Base-by-base conservation (phyloP, 306 rosid genomes). In the Adenanthera pavonina region DNA sequence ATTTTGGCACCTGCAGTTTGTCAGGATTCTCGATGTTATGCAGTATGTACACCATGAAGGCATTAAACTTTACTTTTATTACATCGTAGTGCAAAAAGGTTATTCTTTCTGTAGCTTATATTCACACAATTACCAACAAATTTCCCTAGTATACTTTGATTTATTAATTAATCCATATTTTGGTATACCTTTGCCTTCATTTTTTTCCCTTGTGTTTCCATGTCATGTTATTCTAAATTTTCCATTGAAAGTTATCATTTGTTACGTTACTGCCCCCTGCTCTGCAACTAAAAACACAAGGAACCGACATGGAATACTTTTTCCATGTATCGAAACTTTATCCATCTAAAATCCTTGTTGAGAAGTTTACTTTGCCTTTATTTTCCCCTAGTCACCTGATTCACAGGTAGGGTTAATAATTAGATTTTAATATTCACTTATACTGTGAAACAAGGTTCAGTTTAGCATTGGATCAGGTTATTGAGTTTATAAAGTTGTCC, bases 1-100 rank as follows among this genome's bases (percentile, higher is more conserved):
- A 67, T 44, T 60, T 47, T 75, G 59, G 74, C 25, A 69, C 49
- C 57, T 56, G 67, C 52, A 78, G 62, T 51, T 71, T 34, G 62
- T 71, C 41, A 36, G 74, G 71, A 78, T 0, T 78, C 68, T 67
- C 0, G 47, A 49, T 5, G 34, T 73, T 9, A 57, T 65, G 62
- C 70, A 51, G 51, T 60, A 41, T 49, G 7, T 38, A 25, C 12
- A 51, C 38, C 70, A 43, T 51, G 68, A 51, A 47, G 51, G 69
- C 41, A 33, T 66, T 33, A 14, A 33, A 62, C 30, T 69, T 71
- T 11, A 72, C 62, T 62, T 56, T 38, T 40, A 13, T 70, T 59
- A 16, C 56, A 57, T 16, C 81, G 69, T 40, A 17, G 52, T 16
- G 43, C n/a, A 47, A 64, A 76, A 30, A 5, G 5, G 8, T 33